Base-by-base conservation (phyloP, 2,329 filamentous ascomycete genomes). In the Clathrospora elynae region DNA sequence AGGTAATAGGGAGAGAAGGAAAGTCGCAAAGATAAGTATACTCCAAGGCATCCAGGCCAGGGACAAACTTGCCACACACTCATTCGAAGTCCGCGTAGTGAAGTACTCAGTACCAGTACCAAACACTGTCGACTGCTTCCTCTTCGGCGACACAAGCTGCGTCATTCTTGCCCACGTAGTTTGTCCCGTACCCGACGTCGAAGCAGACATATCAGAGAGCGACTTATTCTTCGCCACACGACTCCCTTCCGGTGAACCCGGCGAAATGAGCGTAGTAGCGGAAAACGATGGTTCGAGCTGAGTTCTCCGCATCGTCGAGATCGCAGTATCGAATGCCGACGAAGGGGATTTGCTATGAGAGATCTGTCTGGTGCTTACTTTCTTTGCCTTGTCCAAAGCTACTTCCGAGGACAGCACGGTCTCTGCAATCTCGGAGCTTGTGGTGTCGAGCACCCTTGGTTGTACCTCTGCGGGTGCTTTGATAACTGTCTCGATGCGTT, bases 301-400 rank as follows among this genome's bases (percentile, higher is more conserved):
- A 18, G 44, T 48, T 36, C 36, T 51, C 34, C 48, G 53, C 47
- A 59, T 53, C 20, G 51, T 45, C 11, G 51, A 59, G 28, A 57
- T 47, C 12, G 53, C 52, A 36, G 55, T 33, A 25, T 60, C 55
- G 43, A 60, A 64, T 7, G 56, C 51, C 17, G 55, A 56, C 19
- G 48, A 50, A 38, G 41, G 40, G 29, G 51, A 44, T 22, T 51
- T 53, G 33, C 45, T 52, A 42, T 53, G 49, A 49, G 51, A 52
- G 46, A 62, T 38, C 50, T 67, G 66, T 22, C 37, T 45, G 22
- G 35, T 50, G 53, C 67, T 69, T 67, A 70, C 67, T 63, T 67
- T 69, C 52, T 63, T 69, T 22, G 59, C 65, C 25, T 61, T 62
- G 9, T 68, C 67, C n/a, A 71, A 43, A 13, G 62, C 66, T 9